Base-by-base conservation (phyloP, 768 basidiomycete species). In the Asterophora lycoperdoides region DNA sequence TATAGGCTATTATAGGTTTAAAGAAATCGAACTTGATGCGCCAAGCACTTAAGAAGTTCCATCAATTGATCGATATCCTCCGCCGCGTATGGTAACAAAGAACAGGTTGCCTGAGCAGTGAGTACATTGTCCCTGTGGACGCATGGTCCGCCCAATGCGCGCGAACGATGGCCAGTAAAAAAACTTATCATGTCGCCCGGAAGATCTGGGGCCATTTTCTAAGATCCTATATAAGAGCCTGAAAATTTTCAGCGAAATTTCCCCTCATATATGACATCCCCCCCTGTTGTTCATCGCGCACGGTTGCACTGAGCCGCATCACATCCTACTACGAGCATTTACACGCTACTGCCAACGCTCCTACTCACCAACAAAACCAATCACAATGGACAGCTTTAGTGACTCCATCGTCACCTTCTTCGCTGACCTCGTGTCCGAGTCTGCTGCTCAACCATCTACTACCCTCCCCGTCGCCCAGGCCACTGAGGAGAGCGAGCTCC, bases 391-490 rank as follows among this genome's bases (percentile, higher is more conserved):
- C 44, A 35, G 19, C 33, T 45, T 45, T 18, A 35, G 18, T 13
- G 32, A 34, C n/a, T n/a, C n/a, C 17, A 18, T 45, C 6, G 3
- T 6, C 29, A n/a, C 11, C 15, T n/a, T 23, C 18, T 34, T 45
- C 44, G 33, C 44, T 45, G 44, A 45, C 44, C 26, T 45, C 44
- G 44, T 35, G 35, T 35, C 34, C 44, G 44, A 45, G 35, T 35
- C 34, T 45, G 44, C 36, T 33, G 8, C 33, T 6, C 33, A 45
- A 45, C 7, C 44, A 26, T 36, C 42, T 20, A 8, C 35, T 36
- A 3, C 28, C 17, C 33, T 20, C 17, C 19, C 26, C 14, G 18
- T 17, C n/a, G 17, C 44, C 6, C 17, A 30, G n/a, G 30, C 42
- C 6, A 19, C 44, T 20, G 17, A 45, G n/a, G 44, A 36, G 19